phyloP scores from a whole-genome alignment of 306 rosid species.

The Astragalus glycyphyllos region DNA sequence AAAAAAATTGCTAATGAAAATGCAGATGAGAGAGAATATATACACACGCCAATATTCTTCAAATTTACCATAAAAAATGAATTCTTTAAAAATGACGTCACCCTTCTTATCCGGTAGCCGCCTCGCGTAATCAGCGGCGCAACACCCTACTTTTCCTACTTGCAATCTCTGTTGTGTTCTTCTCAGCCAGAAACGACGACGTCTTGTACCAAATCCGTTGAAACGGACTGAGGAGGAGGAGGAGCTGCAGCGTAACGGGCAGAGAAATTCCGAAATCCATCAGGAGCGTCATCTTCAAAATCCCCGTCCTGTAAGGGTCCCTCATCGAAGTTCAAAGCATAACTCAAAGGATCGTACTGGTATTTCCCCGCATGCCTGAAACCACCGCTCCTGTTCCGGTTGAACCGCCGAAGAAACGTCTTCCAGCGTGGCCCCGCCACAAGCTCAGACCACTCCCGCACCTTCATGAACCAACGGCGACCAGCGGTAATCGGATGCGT shows the following conservation, averaged over 20 bases:
- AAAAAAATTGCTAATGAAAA: background rate
- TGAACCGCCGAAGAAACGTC: slow-evolving; percentile 86
- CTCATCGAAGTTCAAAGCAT: slow-evolving; percentile 90
- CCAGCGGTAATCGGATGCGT: slow-evolving; percentile 29
- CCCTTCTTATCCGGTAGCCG: slow-evolving; percentile 18
- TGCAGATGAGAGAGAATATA: background rate
- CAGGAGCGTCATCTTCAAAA: slow-evolving; percentile 49
- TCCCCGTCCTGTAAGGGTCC: slow-evolving; percentile 60
- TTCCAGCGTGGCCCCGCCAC: slow-evolving; percentile 97
- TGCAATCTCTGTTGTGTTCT: background rate
- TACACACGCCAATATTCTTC: background rate
- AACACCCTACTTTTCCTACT: slow-evolving; percentile 23
- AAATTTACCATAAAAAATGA: background rate
- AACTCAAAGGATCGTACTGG: slow-evolving; percentile 95
- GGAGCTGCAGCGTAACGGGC: slow-evolving; percentile 61
- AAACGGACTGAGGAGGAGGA: slow-evolving; percentile 38
- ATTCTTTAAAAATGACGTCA: background rate
- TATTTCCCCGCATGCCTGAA: slow-evolving; percentile 59
- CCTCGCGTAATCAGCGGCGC: slow-evolving; percentile 35
- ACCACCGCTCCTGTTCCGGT: slow-evolving; percentile 56
- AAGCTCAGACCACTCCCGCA: slow-evolving; percentile 92
- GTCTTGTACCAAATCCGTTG: slow-evolving; percentile 36
- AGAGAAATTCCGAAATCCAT: slow-evolving; percentile 65
- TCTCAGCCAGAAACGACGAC: slow-evolving; percentile 49
- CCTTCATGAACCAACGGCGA: slow-evolving; percentile 63